Base-by-base conservation (phyloP, 352 stramenopile species). In the Globisporangium nodosum region DNA sequence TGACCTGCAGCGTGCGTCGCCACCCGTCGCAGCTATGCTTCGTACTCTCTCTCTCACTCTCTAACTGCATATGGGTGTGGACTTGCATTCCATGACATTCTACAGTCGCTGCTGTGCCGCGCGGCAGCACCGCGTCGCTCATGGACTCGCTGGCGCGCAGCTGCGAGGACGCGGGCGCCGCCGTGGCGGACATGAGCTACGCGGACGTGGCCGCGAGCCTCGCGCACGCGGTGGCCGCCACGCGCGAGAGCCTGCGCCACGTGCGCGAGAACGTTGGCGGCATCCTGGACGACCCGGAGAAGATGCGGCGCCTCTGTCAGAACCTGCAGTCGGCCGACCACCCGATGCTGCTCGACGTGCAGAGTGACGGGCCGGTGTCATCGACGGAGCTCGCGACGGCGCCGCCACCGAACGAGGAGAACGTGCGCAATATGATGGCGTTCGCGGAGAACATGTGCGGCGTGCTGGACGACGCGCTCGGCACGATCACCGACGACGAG, bases 361-460 rank as follows among this genome's bases (percentile, higher is more conserved):
- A 49, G 39, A 15, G 52, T 6, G 46, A 24, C 20, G 18, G 20
- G 20, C 24, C 60, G 15, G 8, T 9, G 11, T 30, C 43, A 21
- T 50, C 61, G 1, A 67, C 55, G 1, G 54, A 58, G 24, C 54
- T 84, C 2, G 52, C 56, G 3, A 33, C 73, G 0, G 54, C 69
- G 16, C 62, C 70, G 9, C 20, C 50, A n/a, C 51, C 20, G 0
- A 74, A 90, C 35, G 84, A 90, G 61, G 78, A 90, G 50, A 81
- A 79, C 33, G 71, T 93, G 55, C 81, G 79, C 57, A 78, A 76
- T 56, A 78, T 88, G 69, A 88, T 93, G 79, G 33, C 69, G 45
- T 78, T 93, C 49, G 68, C 81, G 3, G 84, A 89, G 55, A 85
- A 68, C 48, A 88, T 93, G 76, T 93, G 84, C 60, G 64, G 57